Evolutionary conservation across 148 eudicot genomes (phyloP).

Genomic region (Vaccinium macrocarpon): DNA sequence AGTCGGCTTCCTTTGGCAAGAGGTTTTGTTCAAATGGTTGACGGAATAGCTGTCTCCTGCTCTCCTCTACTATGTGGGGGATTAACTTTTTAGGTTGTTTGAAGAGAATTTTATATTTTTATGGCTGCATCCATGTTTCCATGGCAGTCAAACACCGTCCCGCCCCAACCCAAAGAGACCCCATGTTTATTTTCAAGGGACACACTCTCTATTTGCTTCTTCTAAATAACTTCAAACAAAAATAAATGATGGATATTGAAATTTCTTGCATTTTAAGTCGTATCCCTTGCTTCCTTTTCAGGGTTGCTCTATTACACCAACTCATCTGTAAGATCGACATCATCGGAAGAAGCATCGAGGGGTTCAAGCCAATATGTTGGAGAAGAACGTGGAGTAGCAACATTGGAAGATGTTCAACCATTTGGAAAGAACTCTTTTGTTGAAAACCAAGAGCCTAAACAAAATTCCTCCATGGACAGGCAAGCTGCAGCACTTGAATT

Average conservation of each 20-base stretch:
- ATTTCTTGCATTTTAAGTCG: neutral
- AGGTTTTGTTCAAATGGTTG: neutral
- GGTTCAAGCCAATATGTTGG: constrained; percentile 25
- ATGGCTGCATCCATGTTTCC: no score
- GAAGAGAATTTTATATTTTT: neutral
- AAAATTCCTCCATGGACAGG: constrained; percentile 27
- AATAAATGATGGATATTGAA: no score
- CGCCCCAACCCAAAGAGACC: no score
- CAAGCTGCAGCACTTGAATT: constrained; percentile 33
- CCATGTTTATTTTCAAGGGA: no score
- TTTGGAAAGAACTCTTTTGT: constrained; percentile 24
- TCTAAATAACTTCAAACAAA: neutral
- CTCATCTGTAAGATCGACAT: constrained; percentile 33
- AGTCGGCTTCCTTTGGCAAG: neutral
- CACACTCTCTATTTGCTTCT: neutral
- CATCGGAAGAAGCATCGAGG: constrained; percentile 45
- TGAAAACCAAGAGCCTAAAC: constrained; percentile 25
- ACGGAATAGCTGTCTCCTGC: neutral
- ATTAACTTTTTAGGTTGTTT: neutral
- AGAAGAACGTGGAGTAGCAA: constrained; percentile 25
- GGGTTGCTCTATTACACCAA: constrained; percentile 27
- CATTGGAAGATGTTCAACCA: constrained; percentile 25
- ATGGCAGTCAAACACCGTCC: no score
- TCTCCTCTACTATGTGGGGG: neutral
- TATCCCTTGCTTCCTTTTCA: constrained; percentile 18